Conservation (phyloP, 228 moss, liverwort and hornwort genomes). For the Sphagnum magellanicum region DNA sequence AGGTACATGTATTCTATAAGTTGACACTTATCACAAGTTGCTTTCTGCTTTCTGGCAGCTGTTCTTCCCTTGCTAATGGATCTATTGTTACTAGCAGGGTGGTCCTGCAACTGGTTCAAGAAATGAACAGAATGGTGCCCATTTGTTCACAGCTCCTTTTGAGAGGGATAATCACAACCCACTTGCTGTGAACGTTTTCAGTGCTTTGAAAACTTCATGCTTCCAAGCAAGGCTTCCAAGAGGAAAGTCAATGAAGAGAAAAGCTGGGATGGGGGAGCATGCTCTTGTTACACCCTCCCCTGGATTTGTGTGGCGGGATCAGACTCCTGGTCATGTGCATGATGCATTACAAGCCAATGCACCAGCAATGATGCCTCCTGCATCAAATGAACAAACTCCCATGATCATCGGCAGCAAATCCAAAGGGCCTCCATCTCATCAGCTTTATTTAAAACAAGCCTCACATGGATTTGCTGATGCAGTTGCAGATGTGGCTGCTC, state of each 20-base stretch:
- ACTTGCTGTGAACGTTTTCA: neutral
- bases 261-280: neutral
- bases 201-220: neutral
- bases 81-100: no score
- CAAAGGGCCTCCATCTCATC: slow-evolving; percentile 5
- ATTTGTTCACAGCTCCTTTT: no score
- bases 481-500: slow-evolving; percentile 45
- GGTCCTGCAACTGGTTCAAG: neutral
- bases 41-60: no score
- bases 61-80: no score
- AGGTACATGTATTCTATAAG: no score
- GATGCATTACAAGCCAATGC: neutral
- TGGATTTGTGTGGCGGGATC: slow-evolving; percentile 5
- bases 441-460: slow-evolving; percentile 7
- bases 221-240: neutral
- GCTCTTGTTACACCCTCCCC: slow-evolving; percentile 4
- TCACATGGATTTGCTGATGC: slow-evolving; percentile 35
- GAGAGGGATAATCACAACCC: slow-evolving; percentile 1
- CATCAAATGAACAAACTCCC: slow-evolving; percentile 5
- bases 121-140: neutral
- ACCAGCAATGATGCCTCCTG: slow-evolving; percentile 4
- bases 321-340: neutral
- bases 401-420: neutral
- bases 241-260: slow-evolving; percentile 1
- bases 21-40: no score